A percentile compares a stretch with the other conserved stretches of the same genome.
Evolutionary conservation across 345 rosid genomes (phyloP).

Genomic region (Gossypium herbaceum): DNA sequence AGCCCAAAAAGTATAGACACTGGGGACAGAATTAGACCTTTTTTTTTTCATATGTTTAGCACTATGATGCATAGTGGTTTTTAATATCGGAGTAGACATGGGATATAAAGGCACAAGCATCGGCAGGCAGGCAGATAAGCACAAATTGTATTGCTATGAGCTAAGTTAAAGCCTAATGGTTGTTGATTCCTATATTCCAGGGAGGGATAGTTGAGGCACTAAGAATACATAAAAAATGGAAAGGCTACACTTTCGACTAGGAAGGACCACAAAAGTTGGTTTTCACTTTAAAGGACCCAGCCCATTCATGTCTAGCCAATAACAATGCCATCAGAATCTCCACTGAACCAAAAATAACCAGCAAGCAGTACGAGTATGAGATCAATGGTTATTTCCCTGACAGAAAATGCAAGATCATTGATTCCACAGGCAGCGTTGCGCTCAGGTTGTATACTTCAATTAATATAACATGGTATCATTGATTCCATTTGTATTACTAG

Average conservation of each 20-base stretch:
- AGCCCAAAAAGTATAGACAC: too few relatives aligned
- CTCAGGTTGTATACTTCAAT: slow-evolving; percentile 32
- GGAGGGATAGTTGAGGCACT: slow-evolving; percentile 65
- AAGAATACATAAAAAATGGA: slow-evolving; percentile 58
- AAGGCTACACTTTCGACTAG: slow-evolving; percentile 53
- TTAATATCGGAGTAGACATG: too few relatives aligned
- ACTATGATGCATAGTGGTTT: too few relatives aligned
- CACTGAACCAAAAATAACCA: slow-evolving; percentile 27
- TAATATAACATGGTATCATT: neutral
- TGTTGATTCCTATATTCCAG: slow-evolving; percentile 17
- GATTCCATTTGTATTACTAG: neutral
- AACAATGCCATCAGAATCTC: slow-evolving; percentile 42
- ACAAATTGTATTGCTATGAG: too few relatives aligned
- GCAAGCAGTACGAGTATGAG: slow-evolving; percentile 40
- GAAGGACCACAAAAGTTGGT: slow-evolving; percentile 57
- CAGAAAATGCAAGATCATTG: slow-evolving; percentile 50
- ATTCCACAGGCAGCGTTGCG: slow-evolving; percentile 42
- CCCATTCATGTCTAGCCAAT: slow-evolving; percentile 35
- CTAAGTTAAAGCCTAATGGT: neutral
- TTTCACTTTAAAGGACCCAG: slow-evolving; percentile 63
- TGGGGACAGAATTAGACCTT: too few relatives aligned
- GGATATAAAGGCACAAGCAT: too few relatives aligned
- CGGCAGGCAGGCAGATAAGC: too few relatives aligned
- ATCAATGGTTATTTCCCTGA: slow-evolving; percentile 66
- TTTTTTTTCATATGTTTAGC: too few relatives aligned